These are phyloP conservation scores for Hymenochaete sp. DNA, from an alignment of 1,284 basidiomycete species.

Conservation along the genomic window DNA sequence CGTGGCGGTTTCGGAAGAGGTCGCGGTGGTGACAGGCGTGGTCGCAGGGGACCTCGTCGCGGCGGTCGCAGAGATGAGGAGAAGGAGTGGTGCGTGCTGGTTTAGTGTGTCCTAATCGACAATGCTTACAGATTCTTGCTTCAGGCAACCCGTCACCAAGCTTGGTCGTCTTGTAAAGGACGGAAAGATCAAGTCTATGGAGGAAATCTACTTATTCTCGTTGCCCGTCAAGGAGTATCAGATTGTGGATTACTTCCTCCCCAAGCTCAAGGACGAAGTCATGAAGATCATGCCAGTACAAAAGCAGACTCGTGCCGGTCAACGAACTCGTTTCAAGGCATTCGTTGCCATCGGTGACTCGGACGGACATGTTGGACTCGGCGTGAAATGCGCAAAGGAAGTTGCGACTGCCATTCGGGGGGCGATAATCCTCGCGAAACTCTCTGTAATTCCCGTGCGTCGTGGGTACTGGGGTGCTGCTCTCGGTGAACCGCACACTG, in stretches of 20 bases:
- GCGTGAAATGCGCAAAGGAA: conserved; percentile 99
- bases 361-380: conserved; percentile 97
- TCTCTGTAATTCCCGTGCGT: conserved; percentile 92
- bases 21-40: conserved; percentile 56
- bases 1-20: conserved; percentile 70
- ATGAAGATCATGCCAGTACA: conserved; percentile 99
- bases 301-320: conserved; percentile 99
- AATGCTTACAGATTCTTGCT: conserved; percentile 7
- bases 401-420: conserved; percentile 99
- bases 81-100: conserved; percentile 82
- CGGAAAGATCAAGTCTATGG: conserved; percentile 99
- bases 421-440: conserved; percentile 95
- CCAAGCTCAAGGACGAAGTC: conserved; percentile 98
- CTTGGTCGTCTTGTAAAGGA: conserved; percentile 99
- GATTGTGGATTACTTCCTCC: conserved; percentile 96
- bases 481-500: conserved; percentile 98
- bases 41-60: conserved; percentile 87
- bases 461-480: conserved; percentile 99
- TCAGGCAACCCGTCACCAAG: conserved; percentile 96
- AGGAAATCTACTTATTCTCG: conserved; percentile 99
- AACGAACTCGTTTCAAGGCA: conserved; percentile 99
- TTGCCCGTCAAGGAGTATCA: conserved; percentile 98
- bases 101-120: not conserved
- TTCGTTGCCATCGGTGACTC: conserved; percentile 99
- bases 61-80: conserved; percentile 98